A percentile compares a stretch with the other conserved stretches of the same genome.
Conservation (phyloP, 495 filamentous ascomycete species). For the Rostrohypoxylon terebratum region DNA sequence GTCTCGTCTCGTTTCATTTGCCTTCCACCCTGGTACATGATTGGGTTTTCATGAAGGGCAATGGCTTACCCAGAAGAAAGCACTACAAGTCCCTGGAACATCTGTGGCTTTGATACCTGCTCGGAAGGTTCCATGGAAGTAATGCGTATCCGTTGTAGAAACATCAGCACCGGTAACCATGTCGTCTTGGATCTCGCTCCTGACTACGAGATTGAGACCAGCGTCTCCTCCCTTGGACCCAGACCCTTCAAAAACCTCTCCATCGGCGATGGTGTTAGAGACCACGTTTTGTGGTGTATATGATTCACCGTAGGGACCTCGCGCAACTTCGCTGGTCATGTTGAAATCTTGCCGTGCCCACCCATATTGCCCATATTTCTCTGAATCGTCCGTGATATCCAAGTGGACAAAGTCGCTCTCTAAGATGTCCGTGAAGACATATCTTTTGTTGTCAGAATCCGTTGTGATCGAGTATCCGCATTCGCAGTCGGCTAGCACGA, state of each 20-base stretch:
- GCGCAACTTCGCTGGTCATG: slow-evolving; percentile 60
- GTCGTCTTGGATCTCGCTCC: slow-evolving; percentile 57
- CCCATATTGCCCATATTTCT: slow-evolving; percentile 35
- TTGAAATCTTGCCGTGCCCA: slow-evolving; percentile 76
- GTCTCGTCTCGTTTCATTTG: not conserved
- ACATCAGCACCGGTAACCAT: slow-evolving; percentile 72
- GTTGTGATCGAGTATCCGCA: slow-evolving; percentile 70
- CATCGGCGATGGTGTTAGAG: slow-evolving; percentile 60
- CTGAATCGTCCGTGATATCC: slow-evolving; percentile 61
- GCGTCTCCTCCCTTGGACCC: slow-evolving; percentile 62
- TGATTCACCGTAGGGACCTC: slow-evolving; percentile 75
- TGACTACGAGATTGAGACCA: slow-evolving; percentile 71
- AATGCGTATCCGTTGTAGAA: slow-evolving; percentile 66
- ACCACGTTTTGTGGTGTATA: slow-evolving; percentile 66
- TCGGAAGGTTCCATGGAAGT: slow-evolving; percentile 74
- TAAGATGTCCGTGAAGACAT: slow-evolving; percentile 73
- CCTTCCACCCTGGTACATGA: no score
- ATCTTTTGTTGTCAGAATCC: slow-evolving; percentile 52
- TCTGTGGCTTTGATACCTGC: slow-evolving; percentile 71
- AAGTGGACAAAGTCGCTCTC: slow-evolving; percentile 75
- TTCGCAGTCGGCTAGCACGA: slow-evolving; percentile 68
- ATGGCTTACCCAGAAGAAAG: slow-evolving; percentile 77
- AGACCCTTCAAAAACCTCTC: slow-evolving; percentile 51
- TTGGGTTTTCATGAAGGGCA: not conserved
- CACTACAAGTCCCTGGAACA: slow-evolving; percentile 73